Conservation (phyloP, 495 filamentous ascomycete genomes). For the Podospora conica region DNA sequence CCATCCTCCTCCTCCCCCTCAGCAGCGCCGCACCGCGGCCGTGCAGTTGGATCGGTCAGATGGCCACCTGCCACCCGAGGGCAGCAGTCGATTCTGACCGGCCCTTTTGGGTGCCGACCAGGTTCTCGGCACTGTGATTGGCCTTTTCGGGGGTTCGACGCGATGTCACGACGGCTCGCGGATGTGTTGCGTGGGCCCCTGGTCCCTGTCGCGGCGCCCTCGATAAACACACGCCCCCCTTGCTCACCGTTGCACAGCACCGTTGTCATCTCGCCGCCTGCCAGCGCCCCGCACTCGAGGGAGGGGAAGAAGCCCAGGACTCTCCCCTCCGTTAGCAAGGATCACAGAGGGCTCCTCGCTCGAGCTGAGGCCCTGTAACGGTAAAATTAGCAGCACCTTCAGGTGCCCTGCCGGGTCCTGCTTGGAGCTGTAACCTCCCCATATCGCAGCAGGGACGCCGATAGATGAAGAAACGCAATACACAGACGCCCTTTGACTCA, state of each 20-base stretch:
- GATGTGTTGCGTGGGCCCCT: conserved; percentile 20
- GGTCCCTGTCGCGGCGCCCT: neutral
- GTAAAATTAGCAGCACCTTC: conserved; percentile 14
- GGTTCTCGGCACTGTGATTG: conserved; percentile 20
- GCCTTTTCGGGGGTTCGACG: conserved; percentile 11
- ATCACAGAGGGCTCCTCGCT: neutral
- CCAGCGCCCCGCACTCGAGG: conserved; percentile 4
- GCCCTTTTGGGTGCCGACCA: conserved; percentile 1
- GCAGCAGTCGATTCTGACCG: conserved; percentile 5
- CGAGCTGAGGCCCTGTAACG: conserved; percentile 1
- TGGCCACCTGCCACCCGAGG: conserved; percentile 8
- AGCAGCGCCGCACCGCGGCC: neutral
- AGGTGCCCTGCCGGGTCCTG: conserved; percentile 7
- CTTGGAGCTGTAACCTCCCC: neutral
- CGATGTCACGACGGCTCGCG: conserved; percentile 27
- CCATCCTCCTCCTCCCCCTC: neutral
- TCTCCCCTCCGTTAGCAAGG: conserved; percentile 7
- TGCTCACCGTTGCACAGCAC: neutral
- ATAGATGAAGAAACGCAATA: conserved; percentile 6
- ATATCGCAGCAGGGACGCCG: conserved; percentile 2
- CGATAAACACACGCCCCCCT: neutral
- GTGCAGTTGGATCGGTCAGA: conserved; percentile 18
- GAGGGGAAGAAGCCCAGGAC: neutral
- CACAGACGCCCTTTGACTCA: neutral
- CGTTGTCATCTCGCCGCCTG: conserved; percentile 18